phyloP scores from a whole-genome alignment of 2,329 filamentous ascomycete genomes.

The Blastomyces emzantsi region DNA sequence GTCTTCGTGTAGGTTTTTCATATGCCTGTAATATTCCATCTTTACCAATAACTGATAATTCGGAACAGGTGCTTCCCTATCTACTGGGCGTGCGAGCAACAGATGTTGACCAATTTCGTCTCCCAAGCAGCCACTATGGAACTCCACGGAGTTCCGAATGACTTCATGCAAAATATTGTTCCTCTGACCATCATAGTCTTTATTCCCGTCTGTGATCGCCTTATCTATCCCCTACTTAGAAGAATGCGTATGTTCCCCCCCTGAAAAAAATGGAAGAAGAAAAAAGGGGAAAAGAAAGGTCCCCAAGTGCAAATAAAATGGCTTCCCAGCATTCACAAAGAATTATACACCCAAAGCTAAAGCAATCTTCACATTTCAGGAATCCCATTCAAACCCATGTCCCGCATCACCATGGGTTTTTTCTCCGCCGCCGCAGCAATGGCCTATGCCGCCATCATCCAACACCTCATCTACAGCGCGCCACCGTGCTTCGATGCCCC shows the following conservation, averaged over 20 bases:
- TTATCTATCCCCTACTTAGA: slow-evolving; percentile 60
- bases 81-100: slow-evolving; percentile 60
- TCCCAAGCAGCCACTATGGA: slow-evolving; percentile 54
- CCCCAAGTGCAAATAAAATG: not conserved
- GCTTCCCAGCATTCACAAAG: not conserved
- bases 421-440: slow-evolving; percentile 53
- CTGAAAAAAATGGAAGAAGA: not conserved
- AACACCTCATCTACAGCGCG: slow-evolving; percentile 46
- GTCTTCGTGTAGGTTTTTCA: slow-evolving; percentile 51
- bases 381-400: slow-evolving; percentile 64
- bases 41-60: not conserved
- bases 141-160: slow-evolving; percentile 64
- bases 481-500: slow-evolving; percentile 44
- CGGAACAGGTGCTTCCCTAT: slow-evolving; percentile 44
- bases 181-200: slow-evolving; percentile 67
- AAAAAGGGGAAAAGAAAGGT: not conserved
- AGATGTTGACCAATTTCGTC: slow-evolving; percentile 58
- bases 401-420: slow-evolving; percentile 65
- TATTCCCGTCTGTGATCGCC: slow-evolving; percentile 59
- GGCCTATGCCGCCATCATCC: slow-evolving; percentile 51
- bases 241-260: slow-evolving; percentile 30
- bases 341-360: not conserved
- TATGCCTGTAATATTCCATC: not conserved
- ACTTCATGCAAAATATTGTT: slow-evolving; percentile 66
- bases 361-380: slow-evolving; percentile 23